Conservation (phyloP, 257 asterid genomes). For the Galeopsis tetrahit region DNA sequence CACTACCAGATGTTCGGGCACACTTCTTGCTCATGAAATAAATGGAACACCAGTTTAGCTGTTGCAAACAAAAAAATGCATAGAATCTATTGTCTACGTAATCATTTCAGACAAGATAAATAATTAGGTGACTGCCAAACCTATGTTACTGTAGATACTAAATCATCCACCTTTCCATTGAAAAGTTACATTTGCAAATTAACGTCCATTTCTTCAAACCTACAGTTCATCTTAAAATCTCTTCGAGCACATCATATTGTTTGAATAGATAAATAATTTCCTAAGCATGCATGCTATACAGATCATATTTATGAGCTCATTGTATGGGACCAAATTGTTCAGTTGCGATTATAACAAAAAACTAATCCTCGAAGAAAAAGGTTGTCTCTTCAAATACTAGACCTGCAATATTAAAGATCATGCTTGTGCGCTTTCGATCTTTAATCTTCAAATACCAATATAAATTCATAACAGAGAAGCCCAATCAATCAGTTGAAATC, state of each 20-base stretch:
- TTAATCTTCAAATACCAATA: constrained; percentile 15
- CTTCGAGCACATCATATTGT: constrained; percentile 21
- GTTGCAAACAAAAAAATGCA: neutral
- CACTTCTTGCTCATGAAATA: neutral
- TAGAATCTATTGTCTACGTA: neutral
- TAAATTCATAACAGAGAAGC: constrained; percentile 12
- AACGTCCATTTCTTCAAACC: constrained; percentile 13
- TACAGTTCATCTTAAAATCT: constrained; percentile 23
- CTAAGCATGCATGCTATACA: constrained; percentile 12
- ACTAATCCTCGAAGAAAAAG: neutral
- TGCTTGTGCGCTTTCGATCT: constrained; percentile 3
- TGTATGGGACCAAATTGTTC: constrained; percentile 4
- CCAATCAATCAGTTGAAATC: constrained; percentile 21
- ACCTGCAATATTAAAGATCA: constrained; percentile 16
- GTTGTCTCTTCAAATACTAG: neutral
- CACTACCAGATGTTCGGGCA: constrained; percentile 2
- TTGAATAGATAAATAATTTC: neutral
- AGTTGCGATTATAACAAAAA: constrained; percentile 10
- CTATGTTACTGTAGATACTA: constrained; percentile 9
- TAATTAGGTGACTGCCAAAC: constrained; percentile 2
- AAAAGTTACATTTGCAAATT: neutral
- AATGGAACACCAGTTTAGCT: constrained; percentile 10
- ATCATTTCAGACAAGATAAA: constrained; percentile 22
- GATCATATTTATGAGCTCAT: constrained; percentile 11
- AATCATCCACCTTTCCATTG: constrained; percentile 11